Evolutionary conservation across 2,329 filamentous ascomycete genomes (phyloP), one percentile per base, ranked within the genome.

Genomic region (Zymoseptoria crescenta): DNA sequence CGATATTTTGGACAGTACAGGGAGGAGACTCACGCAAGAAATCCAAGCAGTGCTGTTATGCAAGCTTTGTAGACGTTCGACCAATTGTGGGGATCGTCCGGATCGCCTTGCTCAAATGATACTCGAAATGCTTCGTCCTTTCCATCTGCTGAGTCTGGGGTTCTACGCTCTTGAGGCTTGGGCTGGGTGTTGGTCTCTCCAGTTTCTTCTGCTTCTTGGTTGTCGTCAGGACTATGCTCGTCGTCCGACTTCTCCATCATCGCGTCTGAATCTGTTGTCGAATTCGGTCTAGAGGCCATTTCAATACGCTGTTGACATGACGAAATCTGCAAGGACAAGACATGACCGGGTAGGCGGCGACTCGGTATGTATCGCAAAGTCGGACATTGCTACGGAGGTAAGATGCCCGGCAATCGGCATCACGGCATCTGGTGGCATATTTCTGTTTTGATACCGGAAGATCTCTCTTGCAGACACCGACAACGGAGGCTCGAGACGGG

Each of bases 21-120:
- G 60, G 75, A 79, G 16, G 77, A 79, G 8, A 74, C 70, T n/a
- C 82, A 67, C 1, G 81, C 80, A 16, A 82, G 70, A 72, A 82
- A 73, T 24, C 78, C 75, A 35, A 83, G 66, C 55, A 79, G 74
- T 19, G 80, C 72, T 0, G 80, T 81, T 55, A 81, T 70, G 71
- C 74, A 80, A 52, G 70, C 72, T 67, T 81, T 81, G 61, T 78
- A 76, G 3, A 54, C 50, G 5, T 68, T 65, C 0, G 70, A 69
- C 73, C 76, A 82, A 61, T 80, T 80, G 54, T 74, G 73, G 0
- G 81, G 81, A 59, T 83, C 80, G 7, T 69, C 67, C 7, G 67
- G 68, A 59, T 79, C 76, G 61, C 70, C 65, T 0, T 65, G 62
- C 8, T 69, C 68, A 58, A 65, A 74, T 13, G 61, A 59, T 16